These are phyloP conservation scores for Macrocybe gigantea DNA, from an alignment of 768 basidiomycete genomes.

Conservation along the genomic window DNA sequence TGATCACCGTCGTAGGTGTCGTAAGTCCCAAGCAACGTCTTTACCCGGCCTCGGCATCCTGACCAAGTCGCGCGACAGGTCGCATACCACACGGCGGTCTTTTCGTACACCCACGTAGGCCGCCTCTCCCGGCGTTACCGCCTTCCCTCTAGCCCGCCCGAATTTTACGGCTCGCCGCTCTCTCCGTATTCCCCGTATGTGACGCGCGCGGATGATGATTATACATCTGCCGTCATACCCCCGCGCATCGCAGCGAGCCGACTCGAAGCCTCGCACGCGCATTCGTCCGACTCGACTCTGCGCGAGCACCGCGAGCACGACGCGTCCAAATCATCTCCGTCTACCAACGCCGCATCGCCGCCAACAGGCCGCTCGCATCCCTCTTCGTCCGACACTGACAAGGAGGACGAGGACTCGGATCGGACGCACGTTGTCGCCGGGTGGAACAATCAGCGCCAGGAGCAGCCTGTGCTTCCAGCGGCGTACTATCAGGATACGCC, in stretches of 20 bases:
- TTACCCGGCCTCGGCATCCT: slow-evolving; percentile 2
- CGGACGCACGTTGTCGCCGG: neutral
- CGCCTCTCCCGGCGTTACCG: slow-evolving; percentile 13
- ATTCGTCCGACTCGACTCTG: no score
- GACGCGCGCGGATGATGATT: neutral
- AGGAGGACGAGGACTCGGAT: slow-evolving; percentile 1
- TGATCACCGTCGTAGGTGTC: slow-evolving; percentile 43
- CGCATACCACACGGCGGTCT: slow-evolving; percentile 19
- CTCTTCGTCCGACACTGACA: slow-evolving; percentile 10
- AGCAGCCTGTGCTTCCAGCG: neutral
- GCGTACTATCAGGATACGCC: neutral
- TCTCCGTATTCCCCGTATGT: slow-evolving; percentile 11
- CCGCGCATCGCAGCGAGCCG: no score
- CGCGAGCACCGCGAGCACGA: no score
- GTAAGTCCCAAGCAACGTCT: slow-evolving; percentile 33
- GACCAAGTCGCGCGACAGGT: slow-evolving; percentile 12
- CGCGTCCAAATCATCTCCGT: neutral
- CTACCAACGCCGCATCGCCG: slow-evolving; percentile 12
- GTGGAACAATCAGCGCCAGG: neutral
- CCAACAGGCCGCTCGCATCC: slow-evolving; percentile 7
- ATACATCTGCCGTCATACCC: no score
- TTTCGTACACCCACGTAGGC: slow-evolving; percentile 18
- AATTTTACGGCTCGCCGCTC: slow-evolving; percentile 11
- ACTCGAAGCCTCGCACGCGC: no score
- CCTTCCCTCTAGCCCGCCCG: slow-evolving; percentile 9